Conservation (phyloP, 306 rosid species). For the Mucuna pruriens region DNA sequence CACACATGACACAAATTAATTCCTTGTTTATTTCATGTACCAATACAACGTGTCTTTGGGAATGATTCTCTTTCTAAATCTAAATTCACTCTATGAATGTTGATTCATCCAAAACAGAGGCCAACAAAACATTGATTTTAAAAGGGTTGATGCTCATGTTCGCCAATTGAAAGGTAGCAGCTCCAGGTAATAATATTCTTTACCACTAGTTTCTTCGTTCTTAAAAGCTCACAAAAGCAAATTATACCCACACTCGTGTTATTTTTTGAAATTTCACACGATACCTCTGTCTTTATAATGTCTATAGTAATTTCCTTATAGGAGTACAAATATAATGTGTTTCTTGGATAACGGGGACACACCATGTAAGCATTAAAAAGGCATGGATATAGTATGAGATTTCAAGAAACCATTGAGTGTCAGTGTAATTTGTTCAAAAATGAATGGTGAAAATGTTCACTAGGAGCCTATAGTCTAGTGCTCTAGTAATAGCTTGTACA, state of each 20-base stretch:
- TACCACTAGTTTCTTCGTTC: conserved; percentile 5
- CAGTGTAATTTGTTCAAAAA: too few species aligned
- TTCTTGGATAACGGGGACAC: too few species aligned
- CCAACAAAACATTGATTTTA: conserved; percentile 63
- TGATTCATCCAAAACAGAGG: conserved; percentile 45
- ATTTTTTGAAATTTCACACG: too few species aligned
- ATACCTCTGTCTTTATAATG: too few species aligned
- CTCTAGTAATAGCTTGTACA: not conserved
- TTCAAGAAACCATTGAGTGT: too few species aligned
- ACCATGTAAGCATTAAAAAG: too few species aligned
- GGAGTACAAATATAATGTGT: too few species aligned
- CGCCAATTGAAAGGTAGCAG: conserved; percentile 95
- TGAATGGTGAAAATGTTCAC: not conserved
- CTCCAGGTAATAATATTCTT: conserved; percentile 64
- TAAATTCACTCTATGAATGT: not conserved
- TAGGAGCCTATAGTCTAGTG: not conserved
- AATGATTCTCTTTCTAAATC: not conserved
- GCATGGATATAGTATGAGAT: too few species aligned
- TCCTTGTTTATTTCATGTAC: not conserved
- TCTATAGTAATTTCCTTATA: too few species aligned
- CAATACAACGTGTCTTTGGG: not conserved
- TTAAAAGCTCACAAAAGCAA: not conserved
- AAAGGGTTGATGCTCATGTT: conserved; percentile 70
- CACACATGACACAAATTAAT: not conserved
- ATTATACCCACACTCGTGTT: too few species aligned